phyloP scores from a whole-genome alignment of 306 rosid species.

The Delonix regia region DNA sequence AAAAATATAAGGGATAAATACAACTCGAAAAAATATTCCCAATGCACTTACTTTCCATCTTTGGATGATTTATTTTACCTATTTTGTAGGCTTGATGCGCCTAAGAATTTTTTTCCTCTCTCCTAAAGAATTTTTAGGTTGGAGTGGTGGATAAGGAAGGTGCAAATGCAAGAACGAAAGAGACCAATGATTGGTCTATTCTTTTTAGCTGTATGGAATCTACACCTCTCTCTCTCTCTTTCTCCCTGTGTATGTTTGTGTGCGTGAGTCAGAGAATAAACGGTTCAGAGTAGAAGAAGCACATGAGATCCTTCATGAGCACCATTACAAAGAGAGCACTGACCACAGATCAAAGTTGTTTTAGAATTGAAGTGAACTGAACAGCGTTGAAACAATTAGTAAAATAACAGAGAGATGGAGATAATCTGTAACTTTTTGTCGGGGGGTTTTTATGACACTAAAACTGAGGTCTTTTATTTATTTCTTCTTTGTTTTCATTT shows the following conservation, averaged over 20 bases:
- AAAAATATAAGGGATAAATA: neutral
- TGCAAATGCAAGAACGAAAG: constrained; percentile 54
- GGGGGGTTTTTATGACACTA: constrained; percentile 14
- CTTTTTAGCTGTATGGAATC: constrained; percentile 69
- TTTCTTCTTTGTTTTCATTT: neutral
- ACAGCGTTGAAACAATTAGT: neutral
- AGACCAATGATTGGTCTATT: constrained; percentile 58
- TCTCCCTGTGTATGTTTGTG: constrained; percentile 7
- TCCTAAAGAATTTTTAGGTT: constrained; percentile 39
- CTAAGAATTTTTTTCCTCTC: constrained; percentile 13
- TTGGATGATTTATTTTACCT: neutral
- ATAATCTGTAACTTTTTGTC: constrained; percentile 17
- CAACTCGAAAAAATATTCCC: neutral
- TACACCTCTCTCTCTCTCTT: constrained; percentile 18
- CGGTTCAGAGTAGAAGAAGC: neutral
- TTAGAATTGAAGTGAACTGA: constrained; percentile 22
- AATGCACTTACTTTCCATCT: too few species aligned
- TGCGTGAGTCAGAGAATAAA: neutral
- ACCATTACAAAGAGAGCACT: constrained; percentile 27
- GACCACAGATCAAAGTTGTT: constrained; percentile 8
- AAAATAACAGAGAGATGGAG: neutral
- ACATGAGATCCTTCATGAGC: constrained; percentile 13
- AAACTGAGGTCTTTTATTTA: neutral
- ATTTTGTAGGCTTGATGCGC: constrained; percentile 14
- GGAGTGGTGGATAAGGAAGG: constrained; percentile 71